These are phyloP conservation scores for Candida berthetii DNA, from an alignment of 805 yeast genomes.

Conservation along the genomic window DNA sequence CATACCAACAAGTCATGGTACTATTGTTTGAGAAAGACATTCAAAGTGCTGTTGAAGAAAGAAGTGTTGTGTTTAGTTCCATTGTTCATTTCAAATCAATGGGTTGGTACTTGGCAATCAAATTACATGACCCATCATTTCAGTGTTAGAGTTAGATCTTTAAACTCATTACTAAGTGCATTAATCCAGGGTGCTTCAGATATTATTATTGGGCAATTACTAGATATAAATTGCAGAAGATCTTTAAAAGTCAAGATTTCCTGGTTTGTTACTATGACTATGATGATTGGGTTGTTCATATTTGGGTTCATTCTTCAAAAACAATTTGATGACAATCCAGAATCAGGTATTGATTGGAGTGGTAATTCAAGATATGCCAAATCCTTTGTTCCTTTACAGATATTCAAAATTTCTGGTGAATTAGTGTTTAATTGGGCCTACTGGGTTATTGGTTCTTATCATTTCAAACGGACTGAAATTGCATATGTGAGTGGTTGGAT, in stretches of 20 bases:
- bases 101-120: constrained; percentile 20
- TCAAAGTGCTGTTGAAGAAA: constrained; percentile 7
- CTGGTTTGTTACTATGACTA: constrained; percentile 8
- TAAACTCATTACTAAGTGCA: constrained; percentile 18
- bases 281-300: constrained; percentile 13
- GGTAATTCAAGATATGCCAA: constrained; percentile 10
- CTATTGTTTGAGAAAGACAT: constrained; percentile 2
- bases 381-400: constrained; percentile 16
- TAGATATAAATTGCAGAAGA: constrained; percentile 10
- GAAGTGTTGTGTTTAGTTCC: constrained; percentile 17
- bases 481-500: constrained; percentile 16
- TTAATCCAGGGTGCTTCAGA: constrained; percentile 13
- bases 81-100: constrained; percentile 11
- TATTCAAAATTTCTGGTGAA: constrained; percentile 18
- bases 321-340: constrained; percentile 6
- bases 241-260: constrained; percentile 12
- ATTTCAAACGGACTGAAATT: constrained; percentile 13
- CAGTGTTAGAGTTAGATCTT: constrained; percentile 19
- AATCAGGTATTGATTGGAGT: constrained; percentile 14
- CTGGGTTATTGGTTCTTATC: constrained; percentile 19
- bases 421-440: constrained; percentile 18
- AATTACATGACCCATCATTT: constrained; percentile 19
- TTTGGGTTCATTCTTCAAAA: constrained; percentile 12
- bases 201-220: constrained; percentile 10
- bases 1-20: constrained; percentile 5